Base-by-base conservation (phyloP, 768 basidiomycete species). In the Lentinula sp. region DNA sequence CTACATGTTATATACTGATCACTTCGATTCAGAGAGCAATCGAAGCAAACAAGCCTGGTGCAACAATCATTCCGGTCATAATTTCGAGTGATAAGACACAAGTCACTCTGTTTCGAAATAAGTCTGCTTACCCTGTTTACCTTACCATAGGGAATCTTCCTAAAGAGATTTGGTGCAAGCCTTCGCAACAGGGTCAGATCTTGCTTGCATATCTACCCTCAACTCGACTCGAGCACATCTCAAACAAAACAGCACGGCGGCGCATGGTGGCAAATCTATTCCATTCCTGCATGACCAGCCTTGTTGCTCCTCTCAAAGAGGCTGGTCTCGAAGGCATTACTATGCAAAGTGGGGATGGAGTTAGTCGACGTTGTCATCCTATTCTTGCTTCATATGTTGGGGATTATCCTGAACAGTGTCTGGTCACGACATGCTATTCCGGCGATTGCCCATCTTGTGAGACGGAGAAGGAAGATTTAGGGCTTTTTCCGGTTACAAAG, bases 161-260 rank as follows among this genome's bases (percentile, higher is more conserved):
- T 3, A 28, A 28, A 28, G 28, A 28, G 28, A 28, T 28, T 41
- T 6, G 39, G 10, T 3, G 39, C 1, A 41, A 41, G 3, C 60
- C 60, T 28, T 61, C 60, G 0, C 60, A 48, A 1, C 69, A 65
- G 7, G 74, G 68, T 0, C 61, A 61, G 1, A 60, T 74, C 1
- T 65, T 76, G 0, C 33, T 77, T 0, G 75, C 63, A 3, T 75
- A 75, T 48, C 63, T 77, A 0, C 72, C 75, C 1, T 66, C 71
- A 0, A 59, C 66, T 4, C 70, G 72, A 37, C 28, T 50, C 9
- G 48, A 50, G 10, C 48, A 50, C n/a, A 18, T 50, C 48, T 62
- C 56, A 13, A 64, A 61, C 10, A 49, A 65, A 8, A 37, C 41
- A 7, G 55, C 23, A 6, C 60, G 65, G 48, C 65, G 35, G 12